Conservation (phyloP, 2,329 filamentous ascomycete genomes). For the Magnaporthiopsis incrustans region DNA sequence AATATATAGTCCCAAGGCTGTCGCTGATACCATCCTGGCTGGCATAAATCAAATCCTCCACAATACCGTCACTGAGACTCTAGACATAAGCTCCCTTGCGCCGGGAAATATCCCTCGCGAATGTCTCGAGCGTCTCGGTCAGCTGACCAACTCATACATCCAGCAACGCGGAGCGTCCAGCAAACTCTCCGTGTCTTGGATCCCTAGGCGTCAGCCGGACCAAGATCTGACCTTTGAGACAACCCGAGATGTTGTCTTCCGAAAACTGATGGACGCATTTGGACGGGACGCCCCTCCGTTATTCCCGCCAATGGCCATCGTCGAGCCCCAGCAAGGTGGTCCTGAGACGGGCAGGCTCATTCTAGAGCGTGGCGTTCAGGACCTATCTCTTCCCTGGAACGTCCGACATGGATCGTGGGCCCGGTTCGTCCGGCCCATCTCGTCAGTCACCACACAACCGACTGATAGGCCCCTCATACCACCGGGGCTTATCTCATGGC, state of each 20-base stretch:
- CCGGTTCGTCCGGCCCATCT: not conserved
- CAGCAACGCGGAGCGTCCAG: constrained; percentile 22
- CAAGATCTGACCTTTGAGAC: constrained; percentile 24
- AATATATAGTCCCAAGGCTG: constrained; percentile 27
- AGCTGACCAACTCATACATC: constrained; percentile 30
- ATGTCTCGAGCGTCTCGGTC: constrained; percentile 27
- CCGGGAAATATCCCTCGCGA: constrained; percentile 15
- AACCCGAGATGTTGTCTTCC: constrained; percentile 34
- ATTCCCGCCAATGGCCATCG: constrained; percentile 1
- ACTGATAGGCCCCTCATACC: not conserved
- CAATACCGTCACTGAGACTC: constrained; percentile 10
- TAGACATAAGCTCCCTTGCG: constrained; percentile 16
- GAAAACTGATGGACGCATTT: constrained; percentile 32
- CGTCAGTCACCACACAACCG: not conserved
- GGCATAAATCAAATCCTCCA: constrained; percentile 24
- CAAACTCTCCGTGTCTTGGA: constrained; percentile 32
- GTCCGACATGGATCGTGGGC: not conserved
- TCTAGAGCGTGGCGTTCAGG: constrained; percentile 17
- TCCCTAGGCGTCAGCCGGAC: constrained; percentile 19
- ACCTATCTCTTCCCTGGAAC: not conserved
- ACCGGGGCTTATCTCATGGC: not conserved
- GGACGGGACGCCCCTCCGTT: constrained; percentile 7
- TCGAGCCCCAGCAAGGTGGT: not conserved
- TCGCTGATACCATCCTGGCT: constrained; percentile 26
- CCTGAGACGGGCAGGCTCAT: constrained; percentile 22